phyloP scores from a whole-genome alignment of 2,329 filamentous ascomycete species.

The Pyricularia grisea region DNA sequence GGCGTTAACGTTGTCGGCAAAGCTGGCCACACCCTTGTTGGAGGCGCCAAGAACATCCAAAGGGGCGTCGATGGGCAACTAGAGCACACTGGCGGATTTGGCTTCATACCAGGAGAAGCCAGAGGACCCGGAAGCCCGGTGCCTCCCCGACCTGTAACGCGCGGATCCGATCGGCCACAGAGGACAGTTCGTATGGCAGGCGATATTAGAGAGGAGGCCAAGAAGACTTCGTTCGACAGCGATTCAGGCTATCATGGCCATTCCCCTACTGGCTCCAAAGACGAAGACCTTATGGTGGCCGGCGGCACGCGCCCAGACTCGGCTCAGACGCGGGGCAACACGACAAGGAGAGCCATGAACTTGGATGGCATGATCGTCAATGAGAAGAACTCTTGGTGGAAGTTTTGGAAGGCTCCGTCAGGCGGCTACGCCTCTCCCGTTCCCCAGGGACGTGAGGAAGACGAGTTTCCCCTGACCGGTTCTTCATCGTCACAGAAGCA shows the following conservation, averaged over 20 bases:
- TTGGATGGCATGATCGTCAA: constrained; percentile 38
- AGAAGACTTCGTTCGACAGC: constrained; percentile 20
- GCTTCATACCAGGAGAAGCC: not conserved
- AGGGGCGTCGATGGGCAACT: constrained; percentile 42
- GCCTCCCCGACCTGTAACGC: not conserved
- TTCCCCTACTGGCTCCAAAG: constrained; percentile 1
- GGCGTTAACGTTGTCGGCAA: constrained; percentile 30
- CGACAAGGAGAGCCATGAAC: constrained; percentile 39
- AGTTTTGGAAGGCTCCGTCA: constrained; percentile 56
- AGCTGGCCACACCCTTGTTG: constrained; percentile 33
- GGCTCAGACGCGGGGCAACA: constrained; percentile 34
- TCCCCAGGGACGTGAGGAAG: constrained; percentile 42
- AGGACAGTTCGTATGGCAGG: constrained; percentile 19
- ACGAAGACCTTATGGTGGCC: not conserved
- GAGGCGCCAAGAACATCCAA: constrained; percentile 34
- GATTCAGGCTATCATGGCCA: constrained; percentile 17
- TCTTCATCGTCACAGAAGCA: constrained; percentile 13
- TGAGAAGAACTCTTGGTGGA: constrained; percentile 42
- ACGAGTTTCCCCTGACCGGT: constrained; percentile 28
- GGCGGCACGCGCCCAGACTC: not conserved
- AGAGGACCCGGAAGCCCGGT: not conserved
- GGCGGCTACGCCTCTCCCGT: constrained; percentile 53
- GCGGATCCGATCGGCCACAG: constrained; percentile 16
- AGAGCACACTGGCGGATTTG: constrained; percentile 47
- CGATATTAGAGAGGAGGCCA: constrained; percentile 25